These are phyloP conservation scores for Acanthamoeba triangularis DNA, from an alignment of 208 protist genomes.

Conservation along the genomic window DNA sequence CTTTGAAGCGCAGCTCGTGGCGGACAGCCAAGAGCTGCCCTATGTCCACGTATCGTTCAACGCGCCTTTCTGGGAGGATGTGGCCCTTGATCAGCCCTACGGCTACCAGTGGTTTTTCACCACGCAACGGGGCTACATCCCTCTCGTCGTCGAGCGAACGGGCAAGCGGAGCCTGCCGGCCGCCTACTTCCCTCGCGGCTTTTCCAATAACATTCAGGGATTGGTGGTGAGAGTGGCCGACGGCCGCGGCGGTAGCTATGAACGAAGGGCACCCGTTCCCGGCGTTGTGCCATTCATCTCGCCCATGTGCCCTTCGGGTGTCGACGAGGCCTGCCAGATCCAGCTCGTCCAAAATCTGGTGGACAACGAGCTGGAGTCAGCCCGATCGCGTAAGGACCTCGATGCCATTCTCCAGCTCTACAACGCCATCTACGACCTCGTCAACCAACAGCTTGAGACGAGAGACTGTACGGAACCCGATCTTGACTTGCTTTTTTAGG, in stretches of 20 bases:
- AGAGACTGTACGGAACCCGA: background rate
- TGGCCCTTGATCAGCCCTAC: background rate
- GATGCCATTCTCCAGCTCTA: slow-evolving; percentile 54
- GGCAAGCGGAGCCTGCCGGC: background rate
- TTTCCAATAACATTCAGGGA: slow-evolving; percentile 42
- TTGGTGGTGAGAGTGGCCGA: slow-evolving; percentile 26
- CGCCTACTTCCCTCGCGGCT: slow-evolving; percentile 3
- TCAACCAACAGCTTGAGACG: slow-evolving; percentile 20
- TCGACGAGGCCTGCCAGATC: slow-evolving; percentile 64
- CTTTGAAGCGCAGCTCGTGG: background rate
- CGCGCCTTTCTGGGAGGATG: slow-evolving; percentile 70
- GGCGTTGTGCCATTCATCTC: background rate
- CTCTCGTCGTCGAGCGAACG: background rate
- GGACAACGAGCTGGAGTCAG: background rate
- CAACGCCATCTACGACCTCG: slow-evolving; percentile 29
- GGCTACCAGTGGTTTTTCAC: slow-evolving; percentile 61
- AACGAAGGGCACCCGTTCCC: slow-evolving; percentile 20
- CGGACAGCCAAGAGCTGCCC: background rate
- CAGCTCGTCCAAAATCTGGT: slow-evolving; percentile 2
- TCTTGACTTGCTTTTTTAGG: background rate
- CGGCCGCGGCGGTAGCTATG: slow-evolving; percentile 14
- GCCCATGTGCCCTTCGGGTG: background rate
- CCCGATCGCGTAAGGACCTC: background rate
- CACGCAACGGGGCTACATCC: slow-evolving; percentile 51
- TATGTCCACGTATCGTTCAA: background rate